Percentiles rank a stretch among this genome's conserved stretches.
Conservation (phyloP, 2,329 filamentous ascomycete genomes). For the Paradendryphiella salina region DNA sequence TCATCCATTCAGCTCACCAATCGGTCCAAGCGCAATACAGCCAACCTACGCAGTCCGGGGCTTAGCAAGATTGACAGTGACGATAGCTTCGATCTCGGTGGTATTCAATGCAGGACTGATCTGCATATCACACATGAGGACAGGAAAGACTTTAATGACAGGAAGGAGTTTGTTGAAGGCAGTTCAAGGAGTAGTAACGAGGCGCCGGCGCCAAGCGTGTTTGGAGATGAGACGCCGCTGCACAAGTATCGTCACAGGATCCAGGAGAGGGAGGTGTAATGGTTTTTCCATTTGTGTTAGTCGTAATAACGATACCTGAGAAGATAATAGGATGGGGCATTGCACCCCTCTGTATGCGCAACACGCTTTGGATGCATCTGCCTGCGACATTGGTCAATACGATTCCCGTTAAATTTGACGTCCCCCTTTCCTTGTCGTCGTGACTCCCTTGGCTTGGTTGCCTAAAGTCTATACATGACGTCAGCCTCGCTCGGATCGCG, state of each 20-base stretch:
- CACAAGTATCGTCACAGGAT: slow-evolving; percentile 16
- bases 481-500: too few relatives aligned
- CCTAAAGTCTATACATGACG: too few relatives aligned
- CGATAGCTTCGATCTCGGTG: slow-evolving; percentile 20
- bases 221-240: slow-evolving; percentile 35
- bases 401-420: too few relatives aligned
- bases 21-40: slow-evolving; percentile 2
- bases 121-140: slow-evolving; percentile 8
- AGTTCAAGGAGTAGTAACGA: slow-evolving; percentile 30
- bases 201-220: slow-evolving; percentile 22
- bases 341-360: too few relatives aligned
- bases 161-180: slow-evolving; percentile 6
- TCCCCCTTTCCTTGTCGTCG: too few relatives aligned
- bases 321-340: too few relatives aligned
- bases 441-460: too few relatives aligned
- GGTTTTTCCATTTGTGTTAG: neutral
- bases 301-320: too few relatives aligned
- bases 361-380: too few relatives aligned
- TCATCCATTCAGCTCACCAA: slow-evolving; percentile 25
- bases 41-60: slow-evolving; percentile 7
- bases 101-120: slow-evolving; percentile 34
- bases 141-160: slow-evolving; percentile 2
- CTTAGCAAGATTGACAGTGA: slow-evolving; percentile 30
- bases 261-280: slow-evolving; percentile 5
- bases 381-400: too few relatives aligned